Base-by-base conservation (phyloP, 768 basidiomycete genomes). In the Lyophyllum semitale region DNA sequence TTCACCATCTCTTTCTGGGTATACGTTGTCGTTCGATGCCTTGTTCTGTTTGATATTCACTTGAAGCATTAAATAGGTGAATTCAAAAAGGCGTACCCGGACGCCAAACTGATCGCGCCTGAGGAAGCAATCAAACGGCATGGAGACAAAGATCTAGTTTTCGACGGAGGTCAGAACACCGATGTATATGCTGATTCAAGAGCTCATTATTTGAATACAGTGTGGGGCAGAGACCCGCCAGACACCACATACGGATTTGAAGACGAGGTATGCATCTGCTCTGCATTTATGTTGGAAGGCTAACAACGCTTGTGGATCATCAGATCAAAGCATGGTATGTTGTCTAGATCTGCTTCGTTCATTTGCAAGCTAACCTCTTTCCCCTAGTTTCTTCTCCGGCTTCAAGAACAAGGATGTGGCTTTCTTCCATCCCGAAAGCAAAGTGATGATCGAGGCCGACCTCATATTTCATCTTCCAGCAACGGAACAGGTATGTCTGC, bases 401-500 rank as follows among this genome's bases (percentile, higher is more conserved):
- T 79, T 81, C 61, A 72, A 70, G 51, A 89, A 88, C 66, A 86
- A 88, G 63, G 91, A 93, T 50, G 81, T 93, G n/a, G 88, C 89
- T 0, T 91, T 89, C 68, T 79, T 87, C 58, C 92, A 94, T 62
- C 67, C 72, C 1, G 73, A 82, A 0, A 85, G 83, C 26, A 86
- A 82, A 64, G 83, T 85, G 0, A 71, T 93, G 47, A 76, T 93
- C 37, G 76, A 87, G 63, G 92, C 89, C 4, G 92, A 94, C 68
- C 73, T 93, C 33, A 67, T 93, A 2, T 84, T 90, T 74, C 93
- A 93, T 70, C 75, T 93, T 17, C 90, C 92, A 2, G 77, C 83
- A 1, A 84, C 64, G 0, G 91, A 93, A 68, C 90, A 93, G 72
- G 83, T 82, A 61, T n/a, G 15, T 57, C 22, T 25, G 23, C 11